phyloP scores from a whole-genome alignment of 345 rosid species.

The Alliaria petiolata region DNA sequence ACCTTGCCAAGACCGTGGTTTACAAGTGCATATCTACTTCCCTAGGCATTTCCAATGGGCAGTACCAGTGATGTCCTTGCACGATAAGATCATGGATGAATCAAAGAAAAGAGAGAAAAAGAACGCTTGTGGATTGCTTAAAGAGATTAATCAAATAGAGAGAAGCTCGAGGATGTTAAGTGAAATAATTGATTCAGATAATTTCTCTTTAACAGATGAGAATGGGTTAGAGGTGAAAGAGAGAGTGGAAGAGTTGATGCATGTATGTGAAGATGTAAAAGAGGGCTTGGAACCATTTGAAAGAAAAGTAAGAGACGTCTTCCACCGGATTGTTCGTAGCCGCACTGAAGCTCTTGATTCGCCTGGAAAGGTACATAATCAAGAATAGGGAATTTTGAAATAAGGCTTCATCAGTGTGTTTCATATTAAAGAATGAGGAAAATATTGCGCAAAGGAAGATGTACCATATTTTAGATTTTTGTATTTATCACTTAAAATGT shows the following conservation, averaged over 20 bases:
- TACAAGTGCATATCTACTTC: slow-evolving; percentile 64
- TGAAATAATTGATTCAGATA: slow-evolving; percentile 56
- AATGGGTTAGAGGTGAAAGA: slow-evolving; percentile 48
- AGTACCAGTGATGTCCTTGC: slow-evolving; percentile 45
- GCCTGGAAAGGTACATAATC: slow-evolving; percentile 38
- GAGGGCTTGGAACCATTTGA: slow-evolving; percentile 72
- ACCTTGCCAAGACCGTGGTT: slow-evolving; percentile 89
- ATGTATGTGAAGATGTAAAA: slow-evolving; percentile 45
- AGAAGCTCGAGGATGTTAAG: slow-evolving; percentile 46
- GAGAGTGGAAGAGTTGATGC: slow-evolving; percentile 48
- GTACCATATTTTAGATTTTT: neutral
- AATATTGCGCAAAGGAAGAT: neutral
- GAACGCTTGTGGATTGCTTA: slow-evolving; percentile 65
- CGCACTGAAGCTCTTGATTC: slow-evolving; percentile 82
- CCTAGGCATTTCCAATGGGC: slow-evolving; percentile 72
- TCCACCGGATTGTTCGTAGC: slow-evolving; percentile 72
- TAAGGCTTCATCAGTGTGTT: neutral
- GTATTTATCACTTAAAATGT: neutral
- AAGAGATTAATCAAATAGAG: slow-evolving; percentile 75
- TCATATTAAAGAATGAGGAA: neutral
- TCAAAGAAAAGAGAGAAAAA: slow-evolving; percentile 59
- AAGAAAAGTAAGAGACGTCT: slow-evolving; percentile 71
- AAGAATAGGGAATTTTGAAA: neutral
- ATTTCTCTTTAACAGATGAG: slow-evolving; percentile 54
- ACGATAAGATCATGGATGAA: slow-evolving; percentile 66